Evolutionary conservation across 2,329 filamentous ascomycete genomes (phyloP).

Genomic region (Hymenoscyphus albidus): DNA sequence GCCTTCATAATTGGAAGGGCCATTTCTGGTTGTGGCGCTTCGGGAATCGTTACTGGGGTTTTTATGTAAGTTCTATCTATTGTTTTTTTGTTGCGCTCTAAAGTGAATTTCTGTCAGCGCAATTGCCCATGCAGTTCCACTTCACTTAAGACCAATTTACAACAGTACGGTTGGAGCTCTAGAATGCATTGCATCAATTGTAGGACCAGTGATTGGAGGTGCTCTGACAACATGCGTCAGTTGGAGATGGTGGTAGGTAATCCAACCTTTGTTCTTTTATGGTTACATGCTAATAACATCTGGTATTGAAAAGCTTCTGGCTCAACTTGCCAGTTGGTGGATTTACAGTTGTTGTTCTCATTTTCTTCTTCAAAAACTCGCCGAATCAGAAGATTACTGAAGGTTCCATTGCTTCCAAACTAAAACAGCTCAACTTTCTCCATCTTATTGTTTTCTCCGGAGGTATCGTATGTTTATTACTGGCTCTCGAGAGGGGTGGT

Average conservation of each 20-base stretch:
- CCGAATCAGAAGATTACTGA: not conserved
- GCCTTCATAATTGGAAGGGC: constrained; percentile 28
- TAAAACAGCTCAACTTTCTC: constrained; percentile 38
- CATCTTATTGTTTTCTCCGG: constrained; percentile 42
- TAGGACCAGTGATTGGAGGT: constrained; percentile 34
- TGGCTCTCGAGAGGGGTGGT: constrained; percentile 45
- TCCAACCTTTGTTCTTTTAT: too few species aligned
- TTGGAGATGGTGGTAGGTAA: not conserved
- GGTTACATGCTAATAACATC: too few species aligned
- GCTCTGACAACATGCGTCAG: constrained; percentile 26
- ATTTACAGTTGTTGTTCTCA: too few species aligned
- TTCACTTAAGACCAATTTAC: not conserved
- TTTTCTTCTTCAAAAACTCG: too few species aligned
- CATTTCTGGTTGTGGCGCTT: constrained; percentile 23
- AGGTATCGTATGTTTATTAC: constrained; percentile 36
- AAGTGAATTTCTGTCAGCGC: too few species aligned
- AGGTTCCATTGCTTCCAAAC: not conserved
- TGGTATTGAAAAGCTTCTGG: too few species aligned
- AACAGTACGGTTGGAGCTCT: constrained; percentile 27
- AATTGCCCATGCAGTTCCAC: not conserved
- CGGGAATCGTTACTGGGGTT: constrained; percentile 22
- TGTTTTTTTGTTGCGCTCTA: too few species aligned
- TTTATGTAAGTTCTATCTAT: constrained; percentile 3
- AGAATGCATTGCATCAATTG: constrained; percentile 23
- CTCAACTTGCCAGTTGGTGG: too few species aligned